Evolutionary conservation across 2,329 filamentous ascomycete species (phyloP).

Genomic region (Cordyceps javanica): DNA sequence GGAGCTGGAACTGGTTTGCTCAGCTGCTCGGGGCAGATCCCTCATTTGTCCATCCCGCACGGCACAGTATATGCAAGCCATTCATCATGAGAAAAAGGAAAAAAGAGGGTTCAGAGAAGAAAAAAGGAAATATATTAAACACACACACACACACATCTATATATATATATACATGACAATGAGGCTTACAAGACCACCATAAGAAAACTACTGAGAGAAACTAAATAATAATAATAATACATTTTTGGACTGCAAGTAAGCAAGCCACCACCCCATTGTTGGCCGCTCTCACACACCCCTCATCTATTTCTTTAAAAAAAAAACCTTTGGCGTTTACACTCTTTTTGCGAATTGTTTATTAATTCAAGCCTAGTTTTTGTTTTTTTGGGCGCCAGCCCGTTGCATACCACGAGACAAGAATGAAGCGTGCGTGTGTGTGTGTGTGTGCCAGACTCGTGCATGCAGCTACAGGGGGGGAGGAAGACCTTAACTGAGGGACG

Average conservation of each 20-base stretch:
- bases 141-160: too few relatives aligned
- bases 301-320: not conserved
- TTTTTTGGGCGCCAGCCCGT: not conserved
- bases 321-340: too few relatives aligned
- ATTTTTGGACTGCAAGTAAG: not conserved
- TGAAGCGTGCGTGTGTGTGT: too few relatives aligned
- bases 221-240: not conserved
- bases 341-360: too few relatives aligned
- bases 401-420: not conserved
- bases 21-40: not conserved
- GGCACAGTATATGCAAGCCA: not conserved
- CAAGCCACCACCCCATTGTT: not conserved
- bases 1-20: too few relatives aligned
- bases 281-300: not conserved
- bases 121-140: not conserved
- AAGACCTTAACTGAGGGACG: not conserved
- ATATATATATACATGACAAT: too few relatives aligned
- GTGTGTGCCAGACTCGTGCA: constrained; percentile 1
- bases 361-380: too few relatives aligned
- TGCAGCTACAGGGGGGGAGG: not conserved
- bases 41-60: not conserved
- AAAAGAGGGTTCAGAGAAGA: not conserved
- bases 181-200: too few relatives aligned
- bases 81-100: not conserved
- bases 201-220: too few relatives aligned